Conservation (phyloP, 2,329 filamentous ascomycete species). For the Fusarium sp. region DNA sequence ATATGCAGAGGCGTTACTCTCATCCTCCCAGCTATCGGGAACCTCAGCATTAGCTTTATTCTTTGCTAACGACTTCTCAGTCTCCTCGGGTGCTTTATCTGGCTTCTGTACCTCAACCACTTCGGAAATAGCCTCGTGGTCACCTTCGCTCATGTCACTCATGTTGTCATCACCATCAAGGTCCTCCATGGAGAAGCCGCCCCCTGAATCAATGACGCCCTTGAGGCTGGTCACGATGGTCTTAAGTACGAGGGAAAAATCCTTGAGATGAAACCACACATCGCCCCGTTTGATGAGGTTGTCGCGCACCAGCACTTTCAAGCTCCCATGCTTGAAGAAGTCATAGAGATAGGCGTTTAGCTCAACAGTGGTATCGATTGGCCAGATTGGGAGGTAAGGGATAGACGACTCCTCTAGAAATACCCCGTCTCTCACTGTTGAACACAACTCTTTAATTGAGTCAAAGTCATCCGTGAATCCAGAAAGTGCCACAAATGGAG, state of each 20-base stretch:
- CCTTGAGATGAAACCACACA: constrained; percentile 78
- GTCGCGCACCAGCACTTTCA: constrained; percentile 67
- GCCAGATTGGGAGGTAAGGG: constrained; percentile 72
- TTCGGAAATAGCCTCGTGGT: not conserved
- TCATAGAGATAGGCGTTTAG: constrained; percentile 79
- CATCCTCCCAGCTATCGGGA: constrained; percentile 56
- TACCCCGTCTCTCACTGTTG: constrained; percentile 71
- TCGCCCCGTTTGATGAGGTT: constrained; percentile 75
- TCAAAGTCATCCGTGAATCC: constrained; percentile 72
- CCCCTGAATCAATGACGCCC: constrained; percentile 58
- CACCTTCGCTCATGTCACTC: not conserved
- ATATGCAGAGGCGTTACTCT: constrained; percentile 40
- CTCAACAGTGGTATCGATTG: constrained; percentile 59
- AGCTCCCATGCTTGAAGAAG: constrained; percentile 79
- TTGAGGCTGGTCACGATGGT: constrained; percentile 76
- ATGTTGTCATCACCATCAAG: constrained; percentile 51
- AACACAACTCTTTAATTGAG: constrained; percentile 74
- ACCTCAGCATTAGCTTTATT: constrained; percentile 34
- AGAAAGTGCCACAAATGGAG: constrained; percentile 77
- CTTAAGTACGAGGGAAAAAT: constrained; percentile 67
- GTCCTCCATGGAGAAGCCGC: constrained; percentile 48
- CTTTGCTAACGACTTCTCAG: not conserved
- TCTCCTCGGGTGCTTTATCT: not conserved
- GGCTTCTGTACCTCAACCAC: constrained; percentile 7
- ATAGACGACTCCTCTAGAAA: constrained; percentile 81